Base-by-base conservation (phyloP, 1,284 basidiomycete genomes). In the Mycena citricolor region DNA sequence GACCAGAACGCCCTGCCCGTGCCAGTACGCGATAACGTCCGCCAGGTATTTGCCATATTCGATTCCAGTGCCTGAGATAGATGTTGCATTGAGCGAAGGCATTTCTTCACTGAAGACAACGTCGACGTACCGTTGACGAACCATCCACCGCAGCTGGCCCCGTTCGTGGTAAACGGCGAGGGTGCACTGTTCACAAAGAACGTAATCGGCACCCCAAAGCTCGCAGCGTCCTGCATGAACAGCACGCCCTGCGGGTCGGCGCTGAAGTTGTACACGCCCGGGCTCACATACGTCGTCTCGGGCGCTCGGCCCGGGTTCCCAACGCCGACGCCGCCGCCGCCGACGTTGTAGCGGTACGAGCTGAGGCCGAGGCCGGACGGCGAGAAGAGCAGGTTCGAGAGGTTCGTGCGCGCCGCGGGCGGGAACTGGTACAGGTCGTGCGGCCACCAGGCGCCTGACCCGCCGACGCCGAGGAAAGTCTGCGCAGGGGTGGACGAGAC, bases 401-500 rank as follows among this genome's bases (percentile, higher is more conserved):
- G 59, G 34, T 70, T 67, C 39, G 69, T 64, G 23, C 66, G 61
- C 21, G 61, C 60, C 10, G 60, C 54, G 31, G 67, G 64, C 2
- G 71, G 70, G 51, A 70, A 73, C 25, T 64, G 49, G 54, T 60
- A 68, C 8, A 72, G 54, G 47, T 72, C 70, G 39, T 65, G 63
- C 8, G 68, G 68, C 71, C 71, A 72, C 71, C 71, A 73, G 6
- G 69, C 70, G 6, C 70, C 71, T 12, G 67, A 70, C 4, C 68
- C 71, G 0, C 62, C 62, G 38, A 65, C 58, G 3, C 62, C 61
- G 17, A 53, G 54, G 42, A 65, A 59, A 2, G 63, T 64, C 44
- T 63, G 61, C 1, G 62, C 58, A 1, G 60, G 47, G 4, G 35
- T 24, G 16, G 40, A 24, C 6, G 46, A 42, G 2, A 48, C 26